Percentiles rank a stretch among this genome's conserved stretches.
phyloP scores from a whole-genome alignment of 108 stramenopile genomes.

The Nannochloropsis gaditana region DNA sequence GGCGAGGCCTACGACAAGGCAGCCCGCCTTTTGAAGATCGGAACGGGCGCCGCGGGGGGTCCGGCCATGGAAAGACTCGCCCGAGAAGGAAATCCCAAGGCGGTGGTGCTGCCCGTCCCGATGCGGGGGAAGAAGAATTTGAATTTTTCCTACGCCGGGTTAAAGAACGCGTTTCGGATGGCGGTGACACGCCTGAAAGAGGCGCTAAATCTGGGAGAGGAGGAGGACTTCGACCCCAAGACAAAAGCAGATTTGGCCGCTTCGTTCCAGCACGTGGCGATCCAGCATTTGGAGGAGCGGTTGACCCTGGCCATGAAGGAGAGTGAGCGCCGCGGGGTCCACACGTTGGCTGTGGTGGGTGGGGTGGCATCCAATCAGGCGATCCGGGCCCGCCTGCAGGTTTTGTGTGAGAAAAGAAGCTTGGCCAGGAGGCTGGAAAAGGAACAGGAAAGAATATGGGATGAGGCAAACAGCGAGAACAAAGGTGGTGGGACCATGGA shows the following conservation, averaged over 20 bases:
- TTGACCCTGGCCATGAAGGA: conserved; percentile 69
- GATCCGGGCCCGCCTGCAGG: conserved; percentile 65
- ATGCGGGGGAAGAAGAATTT: conserved; percentile 75
- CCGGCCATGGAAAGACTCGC: conserved; percentile 85
- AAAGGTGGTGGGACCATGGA: background rate
- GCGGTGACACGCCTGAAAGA: conserved; percentile 58
- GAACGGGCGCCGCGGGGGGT: conserved; percentile 82
- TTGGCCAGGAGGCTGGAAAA: conserved; percentile 26
- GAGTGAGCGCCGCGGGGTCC: conserved; percentile 57
- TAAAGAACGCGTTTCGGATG: conserved; percentile 79
- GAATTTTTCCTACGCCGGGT: conserved; percentile 88
- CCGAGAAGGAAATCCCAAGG: conserved; percentile 66
- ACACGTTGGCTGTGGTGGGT: conserved; percentile 83
- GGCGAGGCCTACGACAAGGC: conserved; percentile 66
- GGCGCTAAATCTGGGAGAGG: conserved; percentile 57
- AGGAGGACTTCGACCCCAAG: background rate
- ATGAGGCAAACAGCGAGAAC: background rate
- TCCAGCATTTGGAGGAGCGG: conserved; percentile 81
- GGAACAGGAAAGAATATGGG: background rate
- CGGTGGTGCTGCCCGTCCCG: conserved; percentile 70
- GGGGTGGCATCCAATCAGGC: conserved; percentile 93
- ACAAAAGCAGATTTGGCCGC: conserved; percentile 76
- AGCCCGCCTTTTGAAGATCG: conserved; percentile 77
- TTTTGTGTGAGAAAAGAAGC: conserved; percentile 48
- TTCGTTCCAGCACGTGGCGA: conserved; percentile 84